Conservation (phyloP, 2,329 filamentous ascomycete genomes). For the Ilyonectria sp. region DNA sequence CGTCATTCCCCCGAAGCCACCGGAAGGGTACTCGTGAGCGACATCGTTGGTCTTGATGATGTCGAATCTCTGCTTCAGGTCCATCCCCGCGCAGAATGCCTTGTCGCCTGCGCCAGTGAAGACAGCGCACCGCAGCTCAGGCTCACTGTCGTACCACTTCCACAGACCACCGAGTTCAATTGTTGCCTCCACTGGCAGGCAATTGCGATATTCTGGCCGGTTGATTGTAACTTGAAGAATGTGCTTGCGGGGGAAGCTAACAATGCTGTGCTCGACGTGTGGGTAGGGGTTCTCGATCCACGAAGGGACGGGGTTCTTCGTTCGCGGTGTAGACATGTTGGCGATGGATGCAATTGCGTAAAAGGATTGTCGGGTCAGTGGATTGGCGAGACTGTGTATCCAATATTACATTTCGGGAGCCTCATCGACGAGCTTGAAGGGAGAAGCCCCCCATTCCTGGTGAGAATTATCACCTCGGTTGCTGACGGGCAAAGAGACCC, state of each 20-base stretch:
- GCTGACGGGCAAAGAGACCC: conserved; percentile 19
- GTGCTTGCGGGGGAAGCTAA: conserved; percentile 58
- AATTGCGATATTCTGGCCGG: conserved; percentile 59
- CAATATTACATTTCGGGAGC: conserved; percentile 18
- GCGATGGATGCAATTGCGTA: background rate
- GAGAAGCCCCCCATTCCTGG: background rate
- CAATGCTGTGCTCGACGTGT: conserved; percentile 50
- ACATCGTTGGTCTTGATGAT: conserved; percentile 48
- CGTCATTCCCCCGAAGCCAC: conserved; percentile 53
- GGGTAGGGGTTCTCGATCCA: conserved; percentile 54
- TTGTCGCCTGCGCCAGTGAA: conserved; percentile 66
- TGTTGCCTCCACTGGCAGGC: conserved; percentile 54
- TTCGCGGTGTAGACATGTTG: conserved; percentile 43
- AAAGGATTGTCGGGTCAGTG: background rate
- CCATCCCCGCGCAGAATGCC: conserved; percentile 69
- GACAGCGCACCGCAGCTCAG: conserved; percentile 64
- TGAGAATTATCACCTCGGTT: conserved; percentile 27
- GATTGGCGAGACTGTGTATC: background rate
- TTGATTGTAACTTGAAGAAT: conserved; percentile 63
- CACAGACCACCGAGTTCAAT: conserved; percentile 61
- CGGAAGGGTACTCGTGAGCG: conserved; percentile 43
- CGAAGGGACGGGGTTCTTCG: conserved; percentile 49
- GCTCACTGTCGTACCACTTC: conserved; percentile 66
- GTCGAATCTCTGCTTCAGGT: conserved; percentile 63
- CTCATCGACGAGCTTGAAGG: background rate